Evolutionary conservation across 345 rosid species (phyloP).

Genomic region (Eucalyptus globulus): DNA sequence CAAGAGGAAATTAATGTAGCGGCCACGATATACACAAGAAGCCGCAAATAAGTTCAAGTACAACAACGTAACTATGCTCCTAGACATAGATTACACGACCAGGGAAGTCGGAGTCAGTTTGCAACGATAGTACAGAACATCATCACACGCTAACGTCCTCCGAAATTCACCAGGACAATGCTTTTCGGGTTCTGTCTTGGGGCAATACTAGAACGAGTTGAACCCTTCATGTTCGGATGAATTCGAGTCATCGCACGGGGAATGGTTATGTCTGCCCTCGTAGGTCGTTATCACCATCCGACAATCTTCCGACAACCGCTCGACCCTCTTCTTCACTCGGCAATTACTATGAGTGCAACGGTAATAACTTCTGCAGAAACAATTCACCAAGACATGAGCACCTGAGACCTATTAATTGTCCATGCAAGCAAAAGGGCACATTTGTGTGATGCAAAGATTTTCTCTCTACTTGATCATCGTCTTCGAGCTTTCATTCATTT

Average conservation of each 20-base stretch:
- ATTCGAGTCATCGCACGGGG: conserved; percentile 76
- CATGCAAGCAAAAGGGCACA: neutral
- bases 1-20: neutral
- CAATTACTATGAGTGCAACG: conserved; percentile 84
- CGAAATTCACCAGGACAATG: neutral
- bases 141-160: neutral
- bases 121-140: neutral
- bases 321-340: conserved; percentile 95
- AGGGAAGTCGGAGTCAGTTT: neutral
- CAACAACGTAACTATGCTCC: neutral
- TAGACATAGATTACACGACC: neutral
- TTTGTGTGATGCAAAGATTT: neutral
- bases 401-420: neutral
- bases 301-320: conserved; percentile 83
- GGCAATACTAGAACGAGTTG: conserved; percentile 33
- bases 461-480: neutral
- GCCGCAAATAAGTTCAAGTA: neutral
- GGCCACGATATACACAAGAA: neutral
- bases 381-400: neutral
- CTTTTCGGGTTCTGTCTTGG: neutral
- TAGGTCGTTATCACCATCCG: conserved; percentile 98
- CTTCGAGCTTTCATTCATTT: neutral
- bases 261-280: conserved; percentile 95
- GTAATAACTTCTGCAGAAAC: conserved; percentile 62
- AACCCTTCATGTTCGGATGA: conserved; percentile 69